These are phyloP conservation scores for Phialophora tarda DNA, from an alignment of 2,329 filamentous ascomycete species.

Conservation along the genomic window DNA sequence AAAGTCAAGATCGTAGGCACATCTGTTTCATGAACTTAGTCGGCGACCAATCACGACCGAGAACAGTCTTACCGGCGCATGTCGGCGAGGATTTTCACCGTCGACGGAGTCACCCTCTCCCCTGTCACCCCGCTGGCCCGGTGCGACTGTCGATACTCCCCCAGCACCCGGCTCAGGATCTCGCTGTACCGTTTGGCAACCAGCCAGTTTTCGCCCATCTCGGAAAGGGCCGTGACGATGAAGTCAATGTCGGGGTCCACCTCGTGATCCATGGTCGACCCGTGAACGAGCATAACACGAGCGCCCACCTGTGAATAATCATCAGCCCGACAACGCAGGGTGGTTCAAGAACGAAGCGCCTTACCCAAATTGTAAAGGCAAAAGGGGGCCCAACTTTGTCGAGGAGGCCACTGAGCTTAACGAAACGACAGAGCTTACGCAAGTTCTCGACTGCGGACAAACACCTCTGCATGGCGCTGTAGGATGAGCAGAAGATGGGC, in stretches of 20 bases:
- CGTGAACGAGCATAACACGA: conserved; percentile 83
- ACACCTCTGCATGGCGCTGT: conserved; percentile 81
- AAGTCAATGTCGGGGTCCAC: conserved; percentile 79
- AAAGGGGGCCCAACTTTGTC: conserved; percentile 86
- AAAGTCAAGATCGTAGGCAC: conserved; percentile 73
- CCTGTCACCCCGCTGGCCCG: conserved; percentile 63
- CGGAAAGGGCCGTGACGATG: conserved; percentile 79
- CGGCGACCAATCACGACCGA: conserved; percentile 16
- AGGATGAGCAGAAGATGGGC: conserved; percentile 86
- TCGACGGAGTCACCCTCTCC: conserved; percentile 77
- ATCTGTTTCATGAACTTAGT: conserved; percentile 35
- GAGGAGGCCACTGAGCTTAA: conserved; percentile 74
- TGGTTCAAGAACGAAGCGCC: background rate
- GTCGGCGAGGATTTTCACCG: conserved; percentile 84
- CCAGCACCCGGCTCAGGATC: conserved; percentile 79
- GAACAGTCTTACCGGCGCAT: conserved; percentile 82
- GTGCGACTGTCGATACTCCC: conserved; percentile 82
- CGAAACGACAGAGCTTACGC: conserved; percentile 76
- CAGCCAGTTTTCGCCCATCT: conserved; percentile 83
- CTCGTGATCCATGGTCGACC: conserved; percentile 84
- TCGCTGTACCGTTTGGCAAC: conserved; percentile 82
- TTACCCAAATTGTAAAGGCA: conserved; percentile 84
- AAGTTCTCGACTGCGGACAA: conserved; percentile 83
- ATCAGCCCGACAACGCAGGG: background rate
- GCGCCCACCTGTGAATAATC: conserved; percentile 64